Evolutionary conservation across 2,329 filamentous ascomycete species (phyloP), one percentile per base, ranked within the genome.

Genomic region (Cercospora sojina): DNA sequence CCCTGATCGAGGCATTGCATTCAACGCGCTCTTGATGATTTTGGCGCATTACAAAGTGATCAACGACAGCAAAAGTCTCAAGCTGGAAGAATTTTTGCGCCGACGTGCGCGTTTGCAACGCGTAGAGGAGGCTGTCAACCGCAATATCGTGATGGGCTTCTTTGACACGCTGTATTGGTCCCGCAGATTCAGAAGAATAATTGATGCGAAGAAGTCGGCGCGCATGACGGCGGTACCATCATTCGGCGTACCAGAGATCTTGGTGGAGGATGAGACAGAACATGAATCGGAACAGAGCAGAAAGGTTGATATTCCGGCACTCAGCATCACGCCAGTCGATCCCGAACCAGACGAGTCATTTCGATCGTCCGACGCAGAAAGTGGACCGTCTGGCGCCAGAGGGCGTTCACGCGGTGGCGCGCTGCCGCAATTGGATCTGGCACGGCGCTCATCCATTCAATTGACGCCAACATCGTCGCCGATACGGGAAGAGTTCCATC

Each of bases 21-120:
- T 99, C 78, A 95, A 92, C 3, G 90, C 90, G 6, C 90, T 97
- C 23, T 84, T 99, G 60, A 95, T 99, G 90, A 96, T 96, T 67
- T 84, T 99, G 65, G 94, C 96, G 35, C 95, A 99, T 79, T 96
- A 99, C 84, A 99, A 98, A 75, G 93, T 99, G 75, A 99, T 99
- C 77, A 97, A 90, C 72, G 95, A 99, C 79, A 97, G 90, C 82
- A 97, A 97, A 84, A 97, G 93, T 79, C 82, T 99, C 75, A 92
- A 92, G 68, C 86, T 99, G 2, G 95, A 99, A 75, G 95, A 99
- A 77, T 99, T 97, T 78, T 80, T 99, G 64, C 90, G 94, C 65
- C 92, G 96, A 41, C 89, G 94, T 68, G 92, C 93, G 32, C 88
- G 94, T 62, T 84, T 99, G 57, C 94, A 98, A 77, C 90, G 94